Base-by-base conservation (phyloP, 345 rosid genomes). In the sweet orange (Citrus sinensis) region DNA sequence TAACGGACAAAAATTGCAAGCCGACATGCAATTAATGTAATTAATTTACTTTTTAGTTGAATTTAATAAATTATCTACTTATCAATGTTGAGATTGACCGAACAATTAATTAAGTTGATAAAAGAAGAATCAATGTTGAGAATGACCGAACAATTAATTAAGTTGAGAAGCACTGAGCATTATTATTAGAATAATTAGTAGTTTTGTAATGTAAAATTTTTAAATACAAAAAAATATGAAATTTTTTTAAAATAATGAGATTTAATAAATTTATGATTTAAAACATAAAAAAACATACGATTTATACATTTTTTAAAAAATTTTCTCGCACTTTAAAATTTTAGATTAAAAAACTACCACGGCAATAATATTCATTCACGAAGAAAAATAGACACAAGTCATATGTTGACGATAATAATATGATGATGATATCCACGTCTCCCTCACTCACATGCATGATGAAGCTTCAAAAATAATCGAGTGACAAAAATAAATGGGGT, bases 321-420 rank as follows among this genome's bases (percentile, higher is more conserved):
- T 4, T 32, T 32, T 32, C 34, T 32, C 35, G 0, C 9, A 37
- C 40, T 37, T 37, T 6, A 37, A 37, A 37, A 37, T 37, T 6
- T 0, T 37, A 1, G 1, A 37, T 2, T 5, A 37, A 1, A 37
- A 6, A 0, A 37, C 0, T 1, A 58, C 1, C 0, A 58, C 60
- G 0, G 34, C 0, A 46, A 46, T 11, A 46, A 2, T 14, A 3
- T n/a, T n/a, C 4, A n/a, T 27, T 8, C 1, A 2, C 3, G 0
- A 58, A 3, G 13, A 59, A 2, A 46, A 3, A 59, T 9, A 7
- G 5, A n/a, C 29, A 59, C 0, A 1, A 59, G 62, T 29, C 4
- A 0, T 60, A 46, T 2, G 51, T 2, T 10, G 1, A 42, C 9
- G 14, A 10, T 42, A 2, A 11, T 46, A 10, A 11, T 4, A 17